Percentiles rank a stretch among this genome's conserved stretches.
phyloP scores from a whole-genome alignment of 2,329 filamentous ascomycete species.

The Aspergillus novofumigatus region DNA sequence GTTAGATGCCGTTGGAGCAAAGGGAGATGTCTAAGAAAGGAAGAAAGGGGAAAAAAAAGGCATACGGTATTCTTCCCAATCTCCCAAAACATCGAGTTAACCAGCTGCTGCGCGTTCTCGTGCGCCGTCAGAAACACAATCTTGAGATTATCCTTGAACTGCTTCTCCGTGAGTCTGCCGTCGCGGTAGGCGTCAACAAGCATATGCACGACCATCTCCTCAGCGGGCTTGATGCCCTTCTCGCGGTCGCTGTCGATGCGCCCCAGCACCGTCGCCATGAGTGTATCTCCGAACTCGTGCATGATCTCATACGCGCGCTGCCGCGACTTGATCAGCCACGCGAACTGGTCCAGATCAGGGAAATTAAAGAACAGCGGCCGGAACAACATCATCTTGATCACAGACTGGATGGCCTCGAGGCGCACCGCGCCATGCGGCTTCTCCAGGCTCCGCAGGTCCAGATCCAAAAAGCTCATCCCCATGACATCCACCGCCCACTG shows the following conservation, averaged over 20 bases:
- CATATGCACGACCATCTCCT: constrained; percentile 20
- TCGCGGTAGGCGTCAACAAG: constrained; percentile 19
- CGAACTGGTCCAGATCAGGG: constrained; percentile 22
- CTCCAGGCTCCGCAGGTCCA: constrained; percentile 21
- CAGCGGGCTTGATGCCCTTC: constrained; percentile 1
- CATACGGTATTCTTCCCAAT: constrained; percentile 28
- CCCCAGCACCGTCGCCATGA: constrained; percentile 10
- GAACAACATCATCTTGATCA: constrained; percentile 25
- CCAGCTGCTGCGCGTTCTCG: constrained; percentile 40
- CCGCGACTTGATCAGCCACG: constrained; percentile 17
- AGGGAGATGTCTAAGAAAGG: too few relatives aligned
- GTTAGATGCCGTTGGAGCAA: not conserved
- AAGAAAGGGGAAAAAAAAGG: too few relatives aligned
- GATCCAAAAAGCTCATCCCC: constrained; percentile 22
- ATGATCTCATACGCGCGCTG: constrained; percentile 19
- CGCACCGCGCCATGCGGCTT: constrained; percentile 15
- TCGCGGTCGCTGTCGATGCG: not conserved
- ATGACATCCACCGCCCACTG: constrained; percentile 25
- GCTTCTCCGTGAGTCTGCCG: constrained; percentile 30
- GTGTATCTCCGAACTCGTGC: constrained; percentile 21
- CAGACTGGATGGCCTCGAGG: constrained; percentile 21
- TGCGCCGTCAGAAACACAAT: constrained; percentile 41
- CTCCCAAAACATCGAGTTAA: constrained; percentile 36
- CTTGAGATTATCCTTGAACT: constrained; percentile 40
- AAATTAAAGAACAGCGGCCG: constrained; percentile 25